phyloP scores from a whole-genome alignment of 2,329 filamentous ascomycete genomes.

The Ophiocordyceps camponoti-rufipedis region DNA sequence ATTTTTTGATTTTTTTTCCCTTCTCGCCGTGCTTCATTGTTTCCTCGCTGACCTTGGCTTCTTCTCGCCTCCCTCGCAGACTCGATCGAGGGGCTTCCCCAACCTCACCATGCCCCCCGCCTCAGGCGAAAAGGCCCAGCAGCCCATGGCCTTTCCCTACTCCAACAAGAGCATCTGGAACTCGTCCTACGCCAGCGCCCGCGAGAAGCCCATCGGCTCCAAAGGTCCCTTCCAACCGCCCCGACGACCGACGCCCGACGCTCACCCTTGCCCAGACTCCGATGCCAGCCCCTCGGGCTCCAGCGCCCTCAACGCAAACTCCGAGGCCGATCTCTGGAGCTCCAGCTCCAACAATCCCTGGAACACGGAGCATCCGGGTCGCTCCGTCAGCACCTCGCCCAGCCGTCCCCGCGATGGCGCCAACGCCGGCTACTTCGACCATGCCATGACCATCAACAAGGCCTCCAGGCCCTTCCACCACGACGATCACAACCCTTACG shows the following conservation, averaged over 20 bases:
- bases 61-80: conserved; percentile 8
- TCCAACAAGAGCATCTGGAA: conserved; percentile 19
- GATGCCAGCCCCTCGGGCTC: conserved; percentile 41
- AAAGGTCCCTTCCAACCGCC: conserved; percentile 23
- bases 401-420: conserved; percentile 30
- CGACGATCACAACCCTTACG: not conserved
- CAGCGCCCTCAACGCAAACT: conserved; percentile 47
- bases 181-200: conserved; percentile 20
- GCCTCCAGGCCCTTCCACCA: not conserved
- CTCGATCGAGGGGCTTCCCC: conserved; percentile 19
- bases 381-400: conserved; percentile 38
- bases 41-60: conserved; percentile 2
- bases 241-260: not conserved
- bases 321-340: conserved; percentile 49
- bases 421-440: conserved; percentile 25
- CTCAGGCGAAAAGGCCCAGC: conserved; percentile 13
- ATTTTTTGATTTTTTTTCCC: conserved; percentile 1
- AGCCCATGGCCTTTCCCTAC: conserved; percentile 19
- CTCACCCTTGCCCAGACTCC: conserved; percentile 7
- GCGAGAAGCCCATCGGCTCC: conserved; percentile 21
- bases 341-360: conserved; percentile 29
- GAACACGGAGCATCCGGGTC: conserved; percentile 28
- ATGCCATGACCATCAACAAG: conserved; percentile 23
- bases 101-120: conserved; percentile 18
- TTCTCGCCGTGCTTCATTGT: not conserved